These are phyloP conservation scores for Penicillium egyptiacum DNA, from an alignment of 495 filamentous ascomycete genomes.

Conservation along the genomic window DNA sequence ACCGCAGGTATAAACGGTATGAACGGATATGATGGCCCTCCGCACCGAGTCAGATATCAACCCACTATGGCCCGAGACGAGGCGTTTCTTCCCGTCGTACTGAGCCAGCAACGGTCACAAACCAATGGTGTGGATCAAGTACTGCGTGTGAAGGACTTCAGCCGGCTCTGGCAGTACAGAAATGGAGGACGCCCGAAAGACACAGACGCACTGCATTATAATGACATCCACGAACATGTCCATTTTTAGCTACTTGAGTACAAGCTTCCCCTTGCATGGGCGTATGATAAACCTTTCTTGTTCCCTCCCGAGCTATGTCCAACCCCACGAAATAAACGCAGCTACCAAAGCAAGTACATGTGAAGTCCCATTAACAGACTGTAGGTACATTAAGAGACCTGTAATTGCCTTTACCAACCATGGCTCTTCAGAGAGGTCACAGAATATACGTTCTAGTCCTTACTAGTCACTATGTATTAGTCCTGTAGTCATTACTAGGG, in stretches of 20 bases:
- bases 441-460: too few species aligned
- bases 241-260: background rate
- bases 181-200: slow-evolving; percentile 60
- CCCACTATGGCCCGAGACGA: slow-evolving; percentile 12
- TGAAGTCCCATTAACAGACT: background rate
- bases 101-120: background rate
- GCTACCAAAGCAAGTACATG: slow-evolving; percentile 5
- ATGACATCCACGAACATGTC: background rate
- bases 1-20: background rate
- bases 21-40: background rate
- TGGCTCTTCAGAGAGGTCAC: too few species aligned
- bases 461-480: too few species aligned
- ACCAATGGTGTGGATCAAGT: background rate
- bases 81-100: slow-evolving; percentile 2
- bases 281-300: background rate
- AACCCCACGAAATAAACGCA: slow-evolving; percentile 1
- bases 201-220: background rate
- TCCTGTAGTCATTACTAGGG: too few species aligned
- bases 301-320: background rate
- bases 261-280: background rate
- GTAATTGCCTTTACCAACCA: too few species aligned
- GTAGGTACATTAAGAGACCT: too few species aligned
- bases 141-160: slow-evolving; percentile 64
- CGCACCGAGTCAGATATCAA: slow-evolving; percentile 5
- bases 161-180: slow-evolving; percentile 71